Evolutionary conservation across 352 stramenopile genomes (phyloP), one percentile per base, ranked within the genome.

Genomic region (Blastocystis sp.): DNA sequence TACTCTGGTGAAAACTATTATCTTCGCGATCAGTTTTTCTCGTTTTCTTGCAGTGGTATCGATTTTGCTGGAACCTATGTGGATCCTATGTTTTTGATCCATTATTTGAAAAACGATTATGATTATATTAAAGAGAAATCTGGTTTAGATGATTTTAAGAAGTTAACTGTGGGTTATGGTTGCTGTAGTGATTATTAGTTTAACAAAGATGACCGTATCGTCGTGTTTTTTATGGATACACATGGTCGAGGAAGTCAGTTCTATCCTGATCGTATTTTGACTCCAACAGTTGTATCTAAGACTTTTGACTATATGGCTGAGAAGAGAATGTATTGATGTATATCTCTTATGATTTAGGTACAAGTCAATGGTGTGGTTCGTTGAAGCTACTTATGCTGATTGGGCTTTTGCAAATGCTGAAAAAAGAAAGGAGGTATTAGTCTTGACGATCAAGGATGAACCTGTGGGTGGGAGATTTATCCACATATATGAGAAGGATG

Each of bases 41-140:
- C 2, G 1, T 29, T 50, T 64, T 47, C 7, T 15, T 84, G 73
- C 29, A 23, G 37, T 9, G 34, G 7, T 34, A 23, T 84, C 41
- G 47, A 84, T 68, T 84, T 84, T 45, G 29, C 37, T 20, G 73
- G 73, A 50, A 54, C 45, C 0, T 84, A 69, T 29, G 73, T 84
- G 0, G 53, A 47, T 64, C 73, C 73, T 18, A 18, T 8, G 13
- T 84, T 84, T 43, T 39, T 84, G 15, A 69, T 84, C n/a, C 20
- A 47, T 55, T 84, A 84, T 66, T 18, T 84, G 47, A 29, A 23
- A 15, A 55, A 55, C 18, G 23, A 66, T 29, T 53, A 84, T 13
- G 23, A 47, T 47, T 23, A 34, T 15, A 34, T 84, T 13, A 54
- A 29, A 43, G 20, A 50, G 47, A 8, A 64, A 13, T 84, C 73